These are phyloP conservation scores for Cyberlindnera amylophila DNA, from an alignment of 805 yeast species.

Conservation along the genomic window DNA sequence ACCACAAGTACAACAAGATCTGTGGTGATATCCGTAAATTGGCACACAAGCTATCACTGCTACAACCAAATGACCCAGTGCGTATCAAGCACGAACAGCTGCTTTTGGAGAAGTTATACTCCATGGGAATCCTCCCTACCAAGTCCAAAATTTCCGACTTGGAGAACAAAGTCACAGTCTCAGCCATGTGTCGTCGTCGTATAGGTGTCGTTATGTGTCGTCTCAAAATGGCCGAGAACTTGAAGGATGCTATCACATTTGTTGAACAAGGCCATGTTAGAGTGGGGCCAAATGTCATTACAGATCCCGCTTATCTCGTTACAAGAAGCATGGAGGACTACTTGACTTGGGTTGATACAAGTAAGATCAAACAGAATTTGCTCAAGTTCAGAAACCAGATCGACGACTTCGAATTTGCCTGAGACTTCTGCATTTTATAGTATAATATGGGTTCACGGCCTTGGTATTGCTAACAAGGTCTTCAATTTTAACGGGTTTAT, in stretches of 20 bases:
- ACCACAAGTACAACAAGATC: slow-evolving; percentile 86
- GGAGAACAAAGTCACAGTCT: slow-evolving; percentile 88
- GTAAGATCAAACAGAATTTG: slow-evolving; percentile 87
- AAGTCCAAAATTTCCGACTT: slow-evolving; percentile 86
- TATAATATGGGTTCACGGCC: no score
- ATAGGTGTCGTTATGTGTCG: slow-evolving; percentile 94
- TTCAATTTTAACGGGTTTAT: no score
- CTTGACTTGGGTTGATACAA: slow-evolving; percentile 94
- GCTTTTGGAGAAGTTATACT: slow-evolving; percentile 78
- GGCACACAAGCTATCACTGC: slow-evolving; percentile 78
- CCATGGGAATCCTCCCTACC: slow-evolving; percentile 87
- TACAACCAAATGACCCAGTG: slow-evolving; percentile 84
- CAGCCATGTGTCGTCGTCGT: slow-evolving; percentile 88
- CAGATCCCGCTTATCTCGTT: slow-evolving; percentile 92
- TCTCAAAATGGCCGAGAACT: slow-evolving; percentile 86
- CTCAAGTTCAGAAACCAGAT: slow-evolving; percentile 79
- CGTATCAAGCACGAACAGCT: slow-evolving; percentile 86
- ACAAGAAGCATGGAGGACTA: slow-evolving; percentile 95
- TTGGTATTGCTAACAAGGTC: no score
- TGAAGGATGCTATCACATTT: slow-evolving; percentile 84
- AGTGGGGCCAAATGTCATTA: slow-evolving; percentile 92
- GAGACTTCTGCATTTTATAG: no score
- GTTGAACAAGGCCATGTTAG: slow-evolving; percentile 97
- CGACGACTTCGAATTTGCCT: slow-evolving; percentile 54
- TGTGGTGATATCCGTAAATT: slow-evolving; percentile 89